Percentiles rank a stretch among this genome's conserved stretches.
These are phyloP conservation scores for Bothriochloa decipiens DNA, from an alignment of 176 grass and related monocot species.

Conservation along the genomic window DNA sequence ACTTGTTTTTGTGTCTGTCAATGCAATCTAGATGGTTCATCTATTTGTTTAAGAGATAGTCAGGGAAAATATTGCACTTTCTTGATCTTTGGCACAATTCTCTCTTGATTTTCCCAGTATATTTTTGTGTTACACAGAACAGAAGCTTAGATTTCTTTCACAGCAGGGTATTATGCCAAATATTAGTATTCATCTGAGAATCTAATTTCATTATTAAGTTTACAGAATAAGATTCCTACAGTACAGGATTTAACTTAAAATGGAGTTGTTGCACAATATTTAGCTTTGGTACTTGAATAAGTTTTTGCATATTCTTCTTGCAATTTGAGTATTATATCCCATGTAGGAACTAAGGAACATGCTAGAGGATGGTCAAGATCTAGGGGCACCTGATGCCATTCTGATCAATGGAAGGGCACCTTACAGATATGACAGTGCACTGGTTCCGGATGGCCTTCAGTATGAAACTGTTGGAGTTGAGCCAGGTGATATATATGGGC, in stretches of 20 bases:
- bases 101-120: conserved; percentile 3
- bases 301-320: conserved; percentile 11
- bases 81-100: not conserved
- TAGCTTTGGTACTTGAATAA: not conserved
- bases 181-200: not conserved
- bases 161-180: not conserved
- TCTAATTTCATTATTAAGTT: not conserved
- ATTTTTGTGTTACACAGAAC: not conserved
- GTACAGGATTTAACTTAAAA: not conserved
- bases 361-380: conserved; percentile 71
- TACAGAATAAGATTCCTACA: not conserved
- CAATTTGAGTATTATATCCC: conserved; percentile 17
- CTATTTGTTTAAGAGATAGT: not conserved
- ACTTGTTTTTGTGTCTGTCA: not conserved
- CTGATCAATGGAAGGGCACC: conserved; percentile 88
- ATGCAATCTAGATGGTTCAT: not conserved
- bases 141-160: not conserved
- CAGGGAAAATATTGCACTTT: conserved; percentile 8
- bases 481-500: conserved; percentile 57
- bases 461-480: conserved; percentile 83
- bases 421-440: conserved; percentile 64
- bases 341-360: conserved; percentile 82
- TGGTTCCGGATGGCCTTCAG: conserved; percentile 60
- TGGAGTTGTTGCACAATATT: not conserved
- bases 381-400: conserved; percentile 77